Evolutionary conservation across 2,329 filamentous ascomycete species (phyloP).

Genomic region (Colletotrichum sp.): DNA sequence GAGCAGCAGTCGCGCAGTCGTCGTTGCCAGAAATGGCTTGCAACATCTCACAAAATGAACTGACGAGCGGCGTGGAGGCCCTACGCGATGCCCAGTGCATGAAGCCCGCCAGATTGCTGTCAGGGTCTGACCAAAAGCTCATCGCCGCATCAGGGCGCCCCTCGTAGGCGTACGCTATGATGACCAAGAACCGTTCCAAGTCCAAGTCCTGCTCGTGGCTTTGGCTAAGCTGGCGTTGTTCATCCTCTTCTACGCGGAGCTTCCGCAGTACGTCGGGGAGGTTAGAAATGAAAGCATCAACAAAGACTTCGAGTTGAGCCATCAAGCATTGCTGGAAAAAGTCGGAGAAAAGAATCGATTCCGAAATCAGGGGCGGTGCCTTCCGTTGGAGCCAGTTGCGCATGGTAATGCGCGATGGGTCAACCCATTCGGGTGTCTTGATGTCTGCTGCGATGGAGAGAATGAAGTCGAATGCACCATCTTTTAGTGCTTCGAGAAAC

Average conservation of each 20-base stretch:
- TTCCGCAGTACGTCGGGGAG: constrained; percentile 90
- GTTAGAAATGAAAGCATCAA: constrained; percentile 93
- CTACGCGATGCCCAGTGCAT: constrained; percentile 96
- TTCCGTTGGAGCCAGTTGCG: constrained; percentile 84
- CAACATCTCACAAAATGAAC: constrained; percentile 96
- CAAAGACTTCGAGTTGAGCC: constrained; percentile 83
- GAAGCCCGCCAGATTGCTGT: constrained; percentile 93
- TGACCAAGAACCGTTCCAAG: constrained; percentile 87
- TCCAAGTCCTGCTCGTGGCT: constrained; percentile 71
- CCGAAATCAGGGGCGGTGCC: constrained; percentile 70
- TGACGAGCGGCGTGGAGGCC: constrained; percentile 94
- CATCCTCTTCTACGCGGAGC: constrained; percentile 87
- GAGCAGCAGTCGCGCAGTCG: constrained; percentile 81
- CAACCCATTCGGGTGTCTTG: constrained; percentile 82
- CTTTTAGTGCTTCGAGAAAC: constrained; percentile 79
- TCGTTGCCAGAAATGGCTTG: constrained; percentile 85
- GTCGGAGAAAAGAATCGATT: constrained; percentile 71
- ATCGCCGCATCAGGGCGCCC: constrained; percentile 82
- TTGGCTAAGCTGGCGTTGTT: constrained; percentile 74
- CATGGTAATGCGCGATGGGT: constrained; percentile 83
- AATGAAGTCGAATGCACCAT: constrained; percentile 92
- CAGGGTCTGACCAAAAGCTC: constrained; percentile 90
- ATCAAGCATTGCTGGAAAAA: constrained; percentile 77
- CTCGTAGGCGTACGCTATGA: constrained; percentile 92
- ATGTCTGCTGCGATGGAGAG: constrained; percentile 84